Conservation (phyloP, 495 filamentous ascomycete genomes). For the Lophiotrema nucula region DNA sequence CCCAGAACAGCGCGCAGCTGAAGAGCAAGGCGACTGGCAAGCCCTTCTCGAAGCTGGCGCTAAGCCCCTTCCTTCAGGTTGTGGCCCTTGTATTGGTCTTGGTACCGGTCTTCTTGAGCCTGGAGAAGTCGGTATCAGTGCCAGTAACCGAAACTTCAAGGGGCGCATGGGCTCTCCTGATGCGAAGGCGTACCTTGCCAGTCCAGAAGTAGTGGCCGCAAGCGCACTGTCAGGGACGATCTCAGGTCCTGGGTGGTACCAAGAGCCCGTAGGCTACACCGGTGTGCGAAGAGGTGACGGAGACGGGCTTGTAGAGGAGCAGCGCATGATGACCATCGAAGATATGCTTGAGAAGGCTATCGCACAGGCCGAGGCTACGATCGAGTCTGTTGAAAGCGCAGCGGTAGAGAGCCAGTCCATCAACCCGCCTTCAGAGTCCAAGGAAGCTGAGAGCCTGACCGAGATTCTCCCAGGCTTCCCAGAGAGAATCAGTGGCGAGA, state of each 20-base stretch:
- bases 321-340: constrained; percentile 61
- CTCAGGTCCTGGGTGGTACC: constrained; percentile 76
- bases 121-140: constrained; percentile 86
- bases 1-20: constrained; percentile 74
- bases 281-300: constrained; percentile 72
- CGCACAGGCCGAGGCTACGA: constrained; percentile 60
- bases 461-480: constrained; percentile 71
- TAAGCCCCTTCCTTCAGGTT: constrained; percentile 70
- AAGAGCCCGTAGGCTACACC: constrained; percentile 62
- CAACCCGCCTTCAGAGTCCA: constrained; percentile 2
- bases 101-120: constrained; percentile 79
- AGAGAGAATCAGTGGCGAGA: constrained; percentile 62
- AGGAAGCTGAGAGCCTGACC: constrained; percentile 41
- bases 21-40: constrained; percentile 87
- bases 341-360: constrained; percentile 70
- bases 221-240: constrained; percentile 78
- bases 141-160: constrained; percentile 90
- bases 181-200: constrained; percentile 84
- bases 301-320: constrained; percentile 59
- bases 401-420: constrained; percentile 16
- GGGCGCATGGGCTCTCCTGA: constrained; percentile 83
- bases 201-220: constrained; percentile 89
- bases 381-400: constrained; percentile 52
- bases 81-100: constrained; percentile 88
- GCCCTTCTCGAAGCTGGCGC: constrained; percentile 77